These are phyloP conservation scores for Dryas alaskensis DNA, from an alignment of 306 rosid genomes.

Conservation along the genomic window DNA sequence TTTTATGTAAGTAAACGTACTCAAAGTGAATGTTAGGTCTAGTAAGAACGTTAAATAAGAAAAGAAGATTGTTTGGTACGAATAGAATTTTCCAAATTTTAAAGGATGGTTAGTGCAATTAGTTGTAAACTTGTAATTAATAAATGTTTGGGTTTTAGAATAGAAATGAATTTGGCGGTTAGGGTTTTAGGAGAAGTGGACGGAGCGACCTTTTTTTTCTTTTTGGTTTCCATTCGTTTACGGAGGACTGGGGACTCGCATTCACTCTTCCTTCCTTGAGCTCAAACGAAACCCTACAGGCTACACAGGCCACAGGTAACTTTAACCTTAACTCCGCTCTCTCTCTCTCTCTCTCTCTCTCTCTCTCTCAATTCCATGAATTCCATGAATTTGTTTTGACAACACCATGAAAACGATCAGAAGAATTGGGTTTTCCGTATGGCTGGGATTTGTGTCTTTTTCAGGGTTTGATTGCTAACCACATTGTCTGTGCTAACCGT, in stretches of 20 bases:
- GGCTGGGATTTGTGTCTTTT: background rate
- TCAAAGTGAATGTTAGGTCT: no score
- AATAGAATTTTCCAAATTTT: no score
- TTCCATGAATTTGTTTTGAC: no score
- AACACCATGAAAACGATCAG: background rate
- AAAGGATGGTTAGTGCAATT: no score
- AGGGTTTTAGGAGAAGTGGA: slow-evolving; percentile 11
- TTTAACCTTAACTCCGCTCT: no score
- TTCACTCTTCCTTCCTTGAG: background rate
- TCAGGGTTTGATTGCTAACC: background rate
- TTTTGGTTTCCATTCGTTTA: background rate
- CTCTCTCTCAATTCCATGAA: background rate
- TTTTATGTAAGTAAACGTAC: no score
- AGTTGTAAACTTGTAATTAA: no score
- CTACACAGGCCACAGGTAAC: no score
- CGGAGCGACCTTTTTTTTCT: background rate
- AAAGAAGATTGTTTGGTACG: no score
- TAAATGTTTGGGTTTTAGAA: background rate
- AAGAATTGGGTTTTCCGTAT: background rate
- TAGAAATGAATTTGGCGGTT: slow-evolving; percentile 10
- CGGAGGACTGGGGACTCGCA: background rate
- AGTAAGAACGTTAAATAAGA: no score
- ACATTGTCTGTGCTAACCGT: background rate
- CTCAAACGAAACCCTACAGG: no score
- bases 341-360: background rate